Evolutionary conservation across 2,329 filamentous ascomycete genomes (phyloP), one percentile per base, ranked within the genome.

Genomic region (Talaromyces pinophilus): DNA sequence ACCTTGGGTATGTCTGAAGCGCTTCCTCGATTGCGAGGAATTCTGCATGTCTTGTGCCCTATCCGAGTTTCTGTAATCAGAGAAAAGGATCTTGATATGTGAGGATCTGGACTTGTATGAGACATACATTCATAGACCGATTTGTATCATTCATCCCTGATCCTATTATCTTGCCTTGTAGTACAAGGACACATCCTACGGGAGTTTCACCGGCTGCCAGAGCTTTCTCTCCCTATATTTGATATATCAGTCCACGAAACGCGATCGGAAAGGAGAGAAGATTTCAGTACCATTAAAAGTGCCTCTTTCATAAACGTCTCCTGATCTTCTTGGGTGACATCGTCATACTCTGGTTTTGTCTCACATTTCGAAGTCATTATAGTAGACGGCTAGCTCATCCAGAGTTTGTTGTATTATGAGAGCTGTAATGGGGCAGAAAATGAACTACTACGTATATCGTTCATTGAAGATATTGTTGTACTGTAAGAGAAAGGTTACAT

Each of bases 61-160:
- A 46, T 88, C 90, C n/a, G 67, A 63, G 40, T n/a, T 38, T 4
- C 28, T 7, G 13, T 30, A 19, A 57, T 66, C 19, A 66, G 63
- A 48, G 19, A 54, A 7, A 11, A 44, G 17, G 35, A n/a, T 19
- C 13, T 57, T 40, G 22, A 17, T 40, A 57, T 5, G 5, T 15
- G n/a, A 22, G 5, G 17, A 35, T 15, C 25, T n/a, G 4, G 5
- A 28, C 1, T 44, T 42, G 25, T 33, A 38, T 8, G 22, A 44
- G 15, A 60, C 40, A 22, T 77, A 86, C 85, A 76, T 87, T 88
- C 74, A 94, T 88, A 30, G 91, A 95, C 71, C 91, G 85, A 74
- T 97, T 99, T 63, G 95, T 99, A 69, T 96, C 95, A 74, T 99
- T 99, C 91, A 97, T 97, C 69, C 95, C 95, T 69, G 86, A 87